These are phyloP conservation scores for Aspergillus sp. DNA, from an alignment of 2,329 filamentous ascomycete genomes.

Conservation along the genomic window DNA sequence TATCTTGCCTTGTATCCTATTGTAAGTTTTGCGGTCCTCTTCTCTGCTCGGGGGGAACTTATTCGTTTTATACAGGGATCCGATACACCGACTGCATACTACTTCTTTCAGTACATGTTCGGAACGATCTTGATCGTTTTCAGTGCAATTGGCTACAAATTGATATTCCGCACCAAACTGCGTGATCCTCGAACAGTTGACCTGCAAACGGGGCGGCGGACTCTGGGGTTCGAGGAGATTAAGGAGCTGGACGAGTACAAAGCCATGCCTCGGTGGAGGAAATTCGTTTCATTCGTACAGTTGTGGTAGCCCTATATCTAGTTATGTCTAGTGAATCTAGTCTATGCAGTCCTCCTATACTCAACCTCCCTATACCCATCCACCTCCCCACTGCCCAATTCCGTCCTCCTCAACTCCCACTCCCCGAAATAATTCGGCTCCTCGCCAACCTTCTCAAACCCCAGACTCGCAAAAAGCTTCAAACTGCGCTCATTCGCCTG, in stretches of 20 bases:
- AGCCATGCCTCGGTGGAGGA: background rate
- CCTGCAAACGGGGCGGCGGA: background rate
- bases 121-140: background rate
- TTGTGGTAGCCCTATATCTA: background rate
- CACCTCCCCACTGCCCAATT: slow-evolving; percentile 33
- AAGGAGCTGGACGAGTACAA: background rate
- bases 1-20: slow-evolving; percentile 1
- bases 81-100: background rate
- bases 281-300: background rate
- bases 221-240: slow-evolving; percentile 2
- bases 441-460: slow-evolving; percentile 53
- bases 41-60: no score
- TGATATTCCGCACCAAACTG: background rate
- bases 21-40: background rate
- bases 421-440: slow-evolving; percentile 67
- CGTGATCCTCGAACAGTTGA: background rate
- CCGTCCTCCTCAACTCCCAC: slow-evolving; percentile 55
- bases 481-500: slow-evolving; percentile 58
- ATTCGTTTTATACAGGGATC: background rate
- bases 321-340: no score
- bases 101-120: slow-evolving; percentile 6
- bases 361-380: slow-evolving; percentile 37
- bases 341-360: slow-evolving; percentile 30
- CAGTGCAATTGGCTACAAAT: background rate
- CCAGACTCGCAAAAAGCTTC: slow-evolving; percentile 59